Base-by-base conservation (phyloP, 305 asterid species). In the Fraxinus baroniana region DNA sequence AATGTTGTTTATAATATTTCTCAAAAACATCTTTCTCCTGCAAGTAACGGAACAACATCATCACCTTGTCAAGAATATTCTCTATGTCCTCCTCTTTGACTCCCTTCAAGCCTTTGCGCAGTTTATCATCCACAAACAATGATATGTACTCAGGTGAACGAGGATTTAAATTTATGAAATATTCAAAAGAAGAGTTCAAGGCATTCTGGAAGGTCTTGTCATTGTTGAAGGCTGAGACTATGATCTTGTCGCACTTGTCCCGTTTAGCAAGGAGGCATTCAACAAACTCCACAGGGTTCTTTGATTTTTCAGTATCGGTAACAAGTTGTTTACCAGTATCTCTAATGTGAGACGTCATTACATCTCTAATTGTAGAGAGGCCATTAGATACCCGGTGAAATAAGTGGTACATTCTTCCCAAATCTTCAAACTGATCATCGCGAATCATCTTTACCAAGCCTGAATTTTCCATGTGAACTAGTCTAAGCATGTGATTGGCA, bases 1-100 rank as follows among this genome's bases (percentile, higher is more conserved):
- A 83, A 90, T 93, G 98, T 84, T 93, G 94, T 80, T 91, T 93
- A 87, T 93, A 92, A 85, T 93, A 93, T 84, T 93, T 93, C 85
- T 93, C 98, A 7, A 90, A 89, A 1, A 90, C 89, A 33, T 90
- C 93, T 81, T 90, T 90, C 88, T 90, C 93, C 79, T 90, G 93
- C 17, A 90, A 91, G 81, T 90, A 90, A 32, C 91, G 90, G 79
- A 89, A 89, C 52, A 90, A 33, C 80, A 90, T 87, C 92, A 90
- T 89, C 76, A 90, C 93, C 87, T 90, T 90, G 60, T 90, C 93
- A 0, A 90, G 89, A 28, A 90, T 80, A 0, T 5, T 30, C 79
- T 90, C 92, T 4, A 90, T 89, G 68, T 89, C 92, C 82, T 90
- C 92, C 75, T 89, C 93, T 75, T 89, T 90, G 60, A 83, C 93